These are phyloP conservation scores for Tetrapisispora nanseiensis DNA, from an alignment of 805 yeast genomes.

Conservation along the genomic window DNA sequence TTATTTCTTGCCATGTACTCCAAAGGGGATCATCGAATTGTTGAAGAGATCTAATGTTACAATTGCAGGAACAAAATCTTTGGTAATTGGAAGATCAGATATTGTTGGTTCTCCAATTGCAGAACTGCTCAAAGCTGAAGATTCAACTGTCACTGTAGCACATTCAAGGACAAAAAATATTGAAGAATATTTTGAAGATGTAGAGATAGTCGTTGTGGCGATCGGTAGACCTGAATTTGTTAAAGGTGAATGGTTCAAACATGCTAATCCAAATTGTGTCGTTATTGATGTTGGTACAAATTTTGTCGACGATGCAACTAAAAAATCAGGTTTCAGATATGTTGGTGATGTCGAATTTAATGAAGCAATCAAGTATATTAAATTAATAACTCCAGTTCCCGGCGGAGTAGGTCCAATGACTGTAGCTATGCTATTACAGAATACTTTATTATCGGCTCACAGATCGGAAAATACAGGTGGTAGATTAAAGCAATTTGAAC, in stretches of 20 bases:
- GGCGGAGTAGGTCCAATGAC: conserved; percentile 94
- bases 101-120: conserved; percentile 95
- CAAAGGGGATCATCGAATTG: conserved; percentile 81
- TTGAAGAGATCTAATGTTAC: conserved; percentile 58
- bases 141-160: conserved; percentile 81
- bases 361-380: conserved; percentile 32
- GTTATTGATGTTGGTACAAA: conserved; percentile 82
- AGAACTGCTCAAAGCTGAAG: conserved; percentile 62
- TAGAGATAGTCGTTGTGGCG: conserved; percentile 81
- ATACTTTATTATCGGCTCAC: conserved; percentile 62
- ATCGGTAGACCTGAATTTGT: conserved; percentile 64
- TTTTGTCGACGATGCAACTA: conserved; percentile 54
- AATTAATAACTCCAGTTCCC: conserved; percentile 74
- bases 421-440: conserved; percentile 69
- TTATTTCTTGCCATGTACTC: conserved; percentile 85
- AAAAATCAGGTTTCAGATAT: conserved; percentile 58
- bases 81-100: conserved; percentile 90
- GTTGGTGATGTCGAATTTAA: conserved; percentile 73
- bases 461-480: conserved; percentile 27
- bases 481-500: conserved; percentile 29
- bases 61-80: conserved; percentile 73
- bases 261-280: conserved; percentile 39
- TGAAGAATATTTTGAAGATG: conserved; percentile 47
- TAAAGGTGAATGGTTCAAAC: conserved; percentile 64
- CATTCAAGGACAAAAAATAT: conserved; percentile 66